These are phyloP conservation scores for Mortierella sp. DNA, from an alignment of 371 early-diverging fungal genomes.

Conservation along the genomic window DNA sequence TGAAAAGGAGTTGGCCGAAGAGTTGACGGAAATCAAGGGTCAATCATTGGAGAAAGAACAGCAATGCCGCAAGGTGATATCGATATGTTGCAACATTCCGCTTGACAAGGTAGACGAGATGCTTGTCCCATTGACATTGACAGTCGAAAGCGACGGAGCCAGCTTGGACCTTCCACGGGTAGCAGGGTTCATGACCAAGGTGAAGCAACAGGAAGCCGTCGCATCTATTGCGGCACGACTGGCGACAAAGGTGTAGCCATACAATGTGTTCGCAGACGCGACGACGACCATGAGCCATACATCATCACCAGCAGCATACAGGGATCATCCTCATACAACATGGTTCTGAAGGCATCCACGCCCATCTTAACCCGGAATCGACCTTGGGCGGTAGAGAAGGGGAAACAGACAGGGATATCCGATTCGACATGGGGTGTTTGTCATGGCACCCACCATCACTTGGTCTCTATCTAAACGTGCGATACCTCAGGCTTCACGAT, in stretches of 20 bases:
- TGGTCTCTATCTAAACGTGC: too few species aligned
- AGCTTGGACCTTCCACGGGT: slow-evolving; percentile 69
- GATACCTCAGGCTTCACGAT: too few species aligned
- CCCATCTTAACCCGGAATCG: too few species aligned
- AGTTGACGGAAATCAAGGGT: slow-evolving; percentile 53
- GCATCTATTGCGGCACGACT: slow-evolving; percentile 16
- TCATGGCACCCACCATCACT: too few species aligned
- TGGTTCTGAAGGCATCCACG: too few species aligned
- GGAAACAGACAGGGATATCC: too few species aligned
- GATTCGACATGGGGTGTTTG: too few species aligned
- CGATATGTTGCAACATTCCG: slow-evolving; percentile 76
- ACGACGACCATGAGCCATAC: too few species aligned
- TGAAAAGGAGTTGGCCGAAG: slow-evolving; percentile 55
- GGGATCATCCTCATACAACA: too few species aligned
- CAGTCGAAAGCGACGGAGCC: slow-evolving; percentile 80
- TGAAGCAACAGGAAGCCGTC: slow-evolving; percentile 57
- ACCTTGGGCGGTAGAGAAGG: too few species aligned
- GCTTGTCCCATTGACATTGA: slow-evolving; percentile 72
- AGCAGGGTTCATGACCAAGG: slow-evolving; percentile 68
- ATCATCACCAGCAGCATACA: too few species aligned
- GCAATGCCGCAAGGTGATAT: slow-evolving; percentile 79
- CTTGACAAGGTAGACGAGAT: slow-evolving; percentile 76
- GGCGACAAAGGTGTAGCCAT: background rate
- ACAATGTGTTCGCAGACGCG: too few species aligned
- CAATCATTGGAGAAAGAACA: slow-evolving; percentile 66